Conservation (phyloP, 352 stramenopile genomes). For the Pythium sukuiense region DNA sequence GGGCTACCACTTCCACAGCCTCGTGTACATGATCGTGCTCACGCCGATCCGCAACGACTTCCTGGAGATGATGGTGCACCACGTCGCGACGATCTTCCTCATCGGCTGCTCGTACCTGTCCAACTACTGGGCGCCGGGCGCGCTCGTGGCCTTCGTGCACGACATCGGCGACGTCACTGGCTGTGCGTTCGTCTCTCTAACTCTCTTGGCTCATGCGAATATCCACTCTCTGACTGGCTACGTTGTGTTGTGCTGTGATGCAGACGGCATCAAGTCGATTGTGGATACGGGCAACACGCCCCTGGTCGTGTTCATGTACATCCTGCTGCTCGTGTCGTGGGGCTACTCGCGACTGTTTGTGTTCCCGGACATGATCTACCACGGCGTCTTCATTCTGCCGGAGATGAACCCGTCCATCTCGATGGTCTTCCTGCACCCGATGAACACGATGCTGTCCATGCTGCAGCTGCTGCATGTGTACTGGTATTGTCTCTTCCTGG, state of each 20-base stretch:
- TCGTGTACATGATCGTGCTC: constrained; percentile 58
- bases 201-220: not conserved
- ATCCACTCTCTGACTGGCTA: not conserved
- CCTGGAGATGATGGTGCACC: constrained; percentile 57
- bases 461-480: constrained; percentile 43
- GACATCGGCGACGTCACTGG: constrained; percentile 56
- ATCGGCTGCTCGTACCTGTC: constrained; percentile 55
- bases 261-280: constrained; percentile 69
- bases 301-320: constrained; percentile 37
- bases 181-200: constrained; percentile 40
- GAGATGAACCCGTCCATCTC: constrained; percentile 32
- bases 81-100: constrained; percentile 59
- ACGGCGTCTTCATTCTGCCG: constrained; percentile 30
- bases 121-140: constrained; percentile 49
- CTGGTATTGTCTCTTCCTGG: constrained; percentile 44
- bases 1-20: constrained; percentile 59
- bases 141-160: constrained; percentile 51
- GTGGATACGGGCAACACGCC: constrained; percentile 49
- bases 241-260: not conserved
- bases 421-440: constrained; percentile 33
- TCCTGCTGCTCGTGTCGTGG: constrained; percentile 39
- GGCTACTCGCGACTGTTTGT: constrained; percentile 40
- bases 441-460: constrained; percentile 44
- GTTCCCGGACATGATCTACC: constrained; percentile 43
- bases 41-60: constrained; percentile 67